A percentile compares a stretch with the other conserved stretches of the same genome.
Conservation (phyloP, 2,329 filamentous ascomycete genomes). For the Curvularia lunata region DNA sequence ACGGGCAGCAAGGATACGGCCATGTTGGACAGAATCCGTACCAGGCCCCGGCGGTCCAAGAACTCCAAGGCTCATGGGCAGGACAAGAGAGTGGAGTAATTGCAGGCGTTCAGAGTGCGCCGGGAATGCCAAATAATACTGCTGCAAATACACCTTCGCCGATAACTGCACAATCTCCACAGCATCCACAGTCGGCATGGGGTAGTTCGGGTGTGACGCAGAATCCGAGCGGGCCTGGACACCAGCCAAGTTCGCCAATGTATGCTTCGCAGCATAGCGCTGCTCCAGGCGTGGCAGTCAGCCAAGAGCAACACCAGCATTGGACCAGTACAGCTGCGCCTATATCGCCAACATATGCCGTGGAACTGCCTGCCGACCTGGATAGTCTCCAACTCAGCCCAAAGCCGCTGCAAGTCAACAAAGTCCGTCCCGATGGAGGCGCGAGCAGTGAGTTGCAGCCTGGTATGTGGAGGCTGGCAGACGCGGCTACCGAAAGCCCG, state of each 20-base stretch:
- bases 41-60: not conserved
- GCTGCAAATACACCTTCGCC: constrained; percentile 20
- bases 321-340: constrained; percentile 27
- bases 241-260: not conserved
- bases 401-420: constrained; percentile 18
- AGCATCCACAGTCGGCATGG: constrained; percentile 20
- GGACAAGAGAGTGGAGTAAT: constrained; percentile 40
- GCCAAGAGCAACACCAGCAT: constrained; percentile 32
- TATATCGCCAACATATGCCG: constrained; percentile 38
- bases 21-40: constrained; percentile 20
- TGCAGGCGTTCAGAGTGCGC: constrained; percentile 18
- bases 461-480: constrained; percentile 46
- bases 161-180: constrained; percentile 15
- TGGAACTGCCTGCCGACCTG: constrained; percentile 44
- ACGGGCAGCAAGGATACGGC: constrained; percentile 21
- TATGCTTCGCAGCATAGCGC: not conserved
- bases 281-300: not conserved
- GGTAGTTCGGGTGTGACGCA: constrained; percentile 9
- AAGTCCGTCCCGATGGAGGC: constrained; percentile 38
- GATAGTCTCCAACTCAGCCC: constrained; percentile 33
- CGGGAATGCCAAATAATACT: constrained; percentile 18
- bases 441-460: constrained; percentile 35
- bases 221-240: constrained; percentile 15
- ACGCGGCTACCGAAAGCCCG: constrained; percentile 40
- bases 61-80: constrained; percentile 13